phyloP scores from a whole-genome alignment of 2,329 filamentous ascomycete species.

The Xylariomycetidae sp. region DNA sequence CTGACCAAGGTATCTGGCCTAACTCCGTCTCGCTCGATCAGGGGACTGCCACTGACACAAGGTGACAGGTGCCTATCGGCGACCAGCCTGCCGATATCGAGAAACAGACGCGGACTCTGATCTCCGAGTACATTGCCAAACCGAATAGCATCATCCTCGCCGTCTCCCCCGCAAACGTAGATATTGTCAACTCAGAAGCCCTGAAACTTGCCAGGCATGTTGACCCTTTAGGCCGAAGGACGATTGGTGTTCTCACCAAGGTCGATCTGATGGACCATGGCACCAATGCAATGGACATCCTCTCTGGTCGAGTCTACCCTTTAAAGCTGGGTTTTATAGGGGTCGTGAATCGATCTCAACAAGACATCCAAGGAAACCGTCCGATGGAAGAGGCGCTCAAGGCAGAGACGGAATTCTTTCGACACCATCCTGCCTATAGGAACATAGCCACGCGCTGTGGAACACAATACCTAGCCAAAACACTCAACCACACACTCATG shows the following conservation, averaged over 20 bases:
- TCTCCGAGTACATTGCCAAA: constrained; percentile 97
- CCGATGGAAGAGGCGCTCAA: constrained; percentile 88
- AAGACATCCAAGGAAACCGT: constrained; percentile 95
- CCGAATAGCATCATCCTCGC: constrained; percentile 97
- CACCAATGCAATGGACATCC: constrained; percentile 93
- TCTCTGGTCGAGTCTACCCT: constrained; percentile 95
- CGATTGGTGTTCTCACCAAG: constrained; percentile 95
- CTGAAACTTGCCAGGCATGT: constrained; percentile 96
- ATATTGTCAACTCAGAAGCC: constrained; percentile 96
- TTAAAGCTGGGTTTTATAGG: constrained; percentile 97
- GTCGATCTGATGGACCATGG: constrained; percentile 98
- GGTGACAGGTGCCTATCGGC: constrained; percentile 77
- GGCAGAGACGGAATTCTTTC: constrained; percentile 91
- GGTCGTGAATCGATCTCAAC: constrained; percentile 95
- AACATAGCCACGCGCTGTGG: constrained; percentile 94
- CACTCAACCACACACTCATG: constrained; percentile 93
- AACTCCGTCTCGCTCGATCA: too few relatives aligned
- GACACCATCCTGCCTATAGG: constrained; percentile 91
- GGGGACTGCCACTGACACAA: too few relatives aligned
- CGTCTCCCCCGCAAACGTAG: constrained; percentile 95
- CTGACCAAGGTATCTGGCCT: constrained; percentile 78
- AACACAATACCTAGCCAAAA: constrained; percentile 91
- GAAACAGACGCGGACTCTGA: constrained; percentile 94
- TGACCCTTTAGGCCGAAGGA: constrained; percentile 87
- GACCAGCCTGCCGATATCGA: constrained; percentile 97